phyloP scores from a whole-genome alignment of 192 early-diverging fungal species.

The Chytriomyces hyalinus region DNA sequence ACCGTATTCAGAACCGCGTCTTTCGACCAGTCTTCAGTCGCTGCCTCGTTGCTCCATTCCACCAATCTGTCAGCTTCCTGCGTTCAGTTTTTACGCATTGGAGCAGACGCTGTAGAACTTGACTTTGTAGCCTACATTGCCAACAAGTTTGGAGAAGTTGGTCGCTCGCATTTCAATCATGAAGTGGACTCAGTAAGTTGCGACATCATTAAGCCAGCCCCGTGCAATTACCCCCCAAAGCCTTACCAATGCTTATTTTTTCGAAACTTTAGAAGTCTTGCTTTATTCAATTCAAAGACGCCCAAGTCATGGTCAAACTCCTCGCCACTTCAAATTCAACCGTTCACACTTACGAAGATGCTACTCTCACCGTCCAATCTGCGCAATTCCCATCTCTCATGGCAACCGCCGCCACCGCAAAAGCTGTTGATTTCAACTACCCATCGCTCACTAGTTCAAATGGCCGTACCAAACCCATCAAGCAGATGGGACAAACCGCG shows the following conservation, averaged over 20 bases:
- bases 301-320: constrained; percentile 5
- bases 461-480: constrained; percentile 1
- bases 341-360: constrained; percentile 14
- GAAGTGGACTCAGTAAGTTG: not conserved
- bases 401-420: not conserved
- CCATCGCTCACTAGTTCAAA: not conserved
- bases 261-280: constrained; percentile 6
- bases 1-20: not conserved
- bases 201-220: not conserved
- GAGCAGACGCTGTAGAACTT: constrained; percentile 9
- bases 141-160: not conserved
- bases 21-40: not conserved
- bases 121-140: constrained; percentile 1
- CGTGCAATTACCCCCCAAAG: not conserved
- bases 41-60: constrained; percentile 1
- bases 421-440: constrained; percentile 10
- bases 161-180: not conserved
- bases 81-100: not conserved
- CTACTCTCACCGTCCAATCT: constrained; percentile 12
- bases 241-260: not conserved
- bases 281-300: constrained; percentile 16
- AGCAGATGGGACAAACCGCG: not conserved
- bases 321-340: not conserved
- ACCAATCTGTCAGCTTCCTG: constrained; percentile 5
- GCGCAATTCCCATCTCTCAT: not conserved